Percentiles rank a stretch among this genome's conserved stretches.
These are phyloP conservation scores for Neurospora africana DNA, from an alignment of 495 filamentous ascomycete genomes.

Conservation along the genomic window DNA sequence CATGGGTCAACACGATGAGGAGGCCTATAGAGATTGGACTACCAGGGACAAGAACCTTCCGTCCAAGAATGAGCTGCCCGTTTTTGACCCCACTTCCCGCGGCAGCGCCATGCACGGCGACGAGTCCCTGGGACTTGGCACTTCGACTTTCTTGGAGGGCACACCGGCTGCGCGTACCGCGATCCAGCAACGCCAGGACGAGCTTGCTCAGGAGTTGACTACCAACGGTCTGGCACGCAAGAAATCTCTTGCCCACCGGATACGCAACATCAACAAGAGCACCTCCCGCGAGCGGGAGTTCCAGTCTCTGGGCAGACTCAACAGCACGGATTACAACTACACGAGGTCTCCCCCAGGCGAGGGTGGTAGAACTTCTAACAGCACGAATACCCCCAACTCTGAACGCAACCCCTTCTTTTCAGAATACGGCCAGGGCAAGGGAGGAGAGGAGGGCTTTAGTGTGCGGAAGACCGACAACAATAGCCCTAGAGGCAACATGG, in stretches of 20 bases:
- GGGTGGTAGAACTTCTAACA: slow-evolving; percentile 54
- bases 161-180: slow-evolving; percentile 77
- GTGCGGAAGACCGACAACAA: slow-evolving; percentile 31
- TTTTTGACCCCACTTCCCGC: slow-evolving; percentile 39
- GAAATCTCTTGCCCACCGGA: slow-evolving; percentile 84
- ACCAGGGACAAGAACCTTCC: slow-evolving; percentile 17
- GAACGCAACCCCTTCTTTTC: slow-evolving; percentile 80
- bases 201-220: slow-evolving; percentile 39
- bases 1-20: slow-evolving; percentile 65
- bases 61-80: slow-evolving; percentile 30
- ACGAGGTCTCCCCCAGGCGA: slow-evolving; percentile 42
- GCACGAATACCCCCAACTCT: slow-evolving; percentile 49
- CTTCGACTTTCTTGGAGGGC: slow-evolving; percentile 92
- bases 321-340: slow-evolving; percentile 35
- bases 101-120: slow-evolving; percentile 72
- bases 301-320: slow-evolving; percentile 42
- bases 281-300: slow-evolving; percentile 30
- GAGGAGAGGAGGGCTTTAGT: slow-evolving; percentile 33
- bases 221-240: slow-evolving; percentile 70
- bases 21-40: slow-evolving; percentile 73
- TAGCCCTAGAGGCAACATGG: slow-evolving; percentile 51
- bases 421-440: slow-evolving; percentile 47
- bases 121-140: slow-evolving; percentile 76
- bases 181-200: slow-evolving; percentile 66
- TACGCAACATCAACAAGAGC: slow-evolving; percentile 55